phyloP scores from a whole-genome alignment of 2,329 filamentous ascomycete genomes.

The Lithohypha guttulata region DNA sequence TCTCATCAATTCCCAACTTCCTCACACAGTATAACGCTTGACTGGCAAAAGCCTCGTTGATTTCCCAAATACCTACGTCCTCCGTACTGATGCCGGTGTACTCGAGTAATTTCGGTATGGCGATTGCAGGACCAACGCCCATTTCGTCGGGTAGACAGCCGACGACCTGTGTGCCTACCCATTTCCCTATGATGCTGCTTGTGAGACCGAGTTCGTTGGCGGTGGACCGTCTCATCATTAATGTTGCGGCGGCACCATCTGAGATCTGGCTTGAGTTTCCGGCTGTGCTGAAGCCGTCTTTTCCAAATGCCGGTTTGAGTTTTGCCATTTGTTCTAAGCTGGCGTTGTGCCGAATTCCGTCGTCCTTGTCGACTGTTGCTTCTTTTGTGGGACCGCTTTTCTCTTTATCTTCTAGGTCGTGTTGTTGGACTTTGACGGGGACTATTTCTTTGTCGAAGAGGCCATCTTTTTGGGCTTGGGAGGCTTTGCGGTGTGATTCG shows the following conservation, averaged over 20 bases:
- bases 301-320: slow-evolving; percentile 76
- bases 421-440: slow-evolving; percentile 61
- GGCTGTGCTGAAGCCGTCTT: slow-evolving; percentile 66
- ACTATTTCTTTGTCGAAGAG: slow-evolving; percentile 70
- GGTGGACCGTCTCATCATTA: slow-evolving; percentile 76
- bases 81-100: slow-evolving; percentile 54
- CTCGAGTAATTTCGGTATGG: slow-evolving; percentile 69
- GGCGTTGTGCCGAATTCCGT: slow-evolving; percentile 64
- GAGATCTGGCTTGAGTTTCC: slow-evolving; percentile 79
- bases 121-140: slow-evolving; percentile 79
- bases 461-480: slow-evolving; percentile 56
- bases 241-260: slow-evolving; percentile 72
- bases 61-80: slow-evolving; percentile 80
- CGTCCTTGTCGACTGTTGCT: slow-evolving; percentile 64
- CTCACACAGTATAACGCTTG: slow-evolving; percentile 61
- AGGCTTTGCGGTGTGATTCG: slow-evolving; percentile 61
- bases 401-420: slow-evolving; percentile 52
- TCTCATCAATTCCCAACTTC: slow-evolving; percentile 47
- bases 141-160: slow-evolving; percentile 86
- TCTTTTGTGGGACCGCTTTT: slow-evolving; percentile 39
- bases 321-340: slow-evolving; percentile 60
- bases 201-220: slow-evolving; percentile 62
- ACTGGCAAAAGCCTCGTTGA: slow-evolving; percentile 70
- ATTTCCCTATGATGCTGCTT: slow-evolving; percentile 65
- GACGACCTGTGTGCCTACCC: slow-evolving; percentile 62